Conservation (phyloP, 169 alveolate species). For the Cystoisospora suis region DNA sequence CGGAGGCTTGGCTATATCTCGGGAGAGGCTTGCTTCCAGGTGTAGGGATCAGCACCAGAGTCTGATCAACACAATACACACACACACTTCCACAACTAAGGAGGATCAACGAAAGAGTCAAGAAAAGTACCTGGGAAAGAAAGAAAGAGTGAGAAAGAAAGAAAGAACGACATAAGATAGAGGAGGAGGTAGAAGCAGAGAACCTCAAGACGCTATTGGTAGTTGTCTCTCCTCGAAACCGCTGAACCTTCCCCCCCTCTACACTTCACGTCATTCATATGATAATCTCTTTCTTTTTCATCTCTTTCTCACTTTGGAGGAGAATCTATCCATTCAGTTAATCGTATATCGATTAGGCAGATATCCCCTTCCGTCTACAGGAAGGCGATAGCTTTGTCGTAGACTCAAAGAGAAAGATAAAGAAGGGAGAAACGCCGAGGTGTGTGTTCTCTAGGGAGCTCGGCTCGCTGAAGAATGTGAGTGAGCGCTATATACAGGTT, state of each 20-base stretch:
- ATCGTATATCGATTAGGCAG: background rate
- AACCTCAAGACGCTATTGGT: background rate
- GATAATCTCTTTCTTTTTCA: background rate
- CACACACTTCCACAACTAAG: too few species aligned
- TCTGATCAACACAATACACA: too few species aligned
- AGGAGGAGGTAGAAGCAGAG: too few species aligned
- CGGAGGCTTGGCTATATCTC: background rate
- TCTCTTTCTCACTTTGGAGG: background rate
- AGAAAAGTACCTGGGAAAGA: background rate
- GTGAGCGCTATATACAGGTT: too few species aligned
- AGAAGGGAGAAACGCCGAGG: too few species aligned
- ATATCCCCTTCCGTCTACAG: background rate
- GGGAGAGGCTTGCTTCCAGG: background rate
- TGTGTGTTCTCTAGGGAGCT: too few species aligned
- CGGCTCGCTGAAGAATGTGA: too few species aligned
- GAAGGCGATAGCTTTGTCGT: background rate
- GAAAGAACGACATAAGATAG: too few species aligned
- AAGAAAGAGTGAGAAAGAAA: too few species aligned
- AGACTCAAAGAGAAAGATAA: background rate
- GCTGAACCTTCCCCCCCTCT: background rate
- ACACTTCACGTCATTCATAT: background rate
- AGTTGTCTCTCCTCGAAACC: background rate
- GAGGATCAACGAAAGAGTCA: too few species aligned
- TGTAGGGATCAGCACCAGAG: background rate
- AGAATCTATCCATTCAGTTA: background rate